Evolutionary conservation across 2,329 filamentous ascomycete species (phyloP).

Genomic region (Sphaerulina populicola): DNA sequence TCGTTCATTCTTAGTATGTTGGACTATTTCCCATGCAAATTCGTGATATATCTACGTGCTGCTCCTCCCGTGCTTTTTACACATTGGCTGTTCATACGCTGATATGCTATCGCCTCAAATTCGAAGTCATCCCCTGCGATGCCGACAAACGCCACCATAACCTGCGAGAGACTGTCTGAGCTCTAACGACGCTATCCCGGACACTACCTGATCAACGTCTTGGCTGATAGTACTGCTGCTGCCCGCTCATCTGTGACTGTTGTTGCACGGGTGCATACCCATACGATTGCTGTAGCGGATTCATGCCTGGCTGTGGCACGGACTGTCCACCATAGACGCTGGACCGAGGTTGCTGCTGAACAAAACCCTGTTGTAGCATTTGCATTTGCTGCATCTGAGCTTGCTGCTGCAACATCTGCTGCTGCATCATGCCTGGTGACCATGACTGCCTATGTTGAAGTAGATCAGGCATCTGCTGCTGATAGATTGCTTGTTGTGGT

Average conservation of each 20-base stretch:
- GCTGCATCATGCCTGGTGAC: conserved; percentile 12
- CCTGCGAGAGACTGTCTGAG: background rate
- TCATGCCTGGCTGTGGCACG: conserved; percentile 14
- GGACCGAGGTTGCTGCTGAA: conserved; percentile 7
- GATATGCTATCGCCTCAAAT: background rate
- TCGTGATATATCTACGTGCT: too few relatives aligned
- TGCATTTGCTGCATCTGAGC: conserved; percentile 11
- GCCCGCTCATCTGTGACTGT: background rate
- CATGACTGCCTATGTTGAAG: conserved; percentile 10
- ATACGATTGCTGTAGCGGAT: conserved; percentile 1
- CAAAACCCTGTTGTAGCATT: conserved; percentile 6
- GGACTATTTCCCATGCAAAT: too few relatives aligned
- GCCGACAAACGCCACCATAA: background rate
- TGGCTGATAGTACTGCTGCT: conserved; percentile 5
- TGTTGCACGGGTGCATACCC: conserved; percentile 6
- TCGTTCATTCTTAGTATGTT: too few relatives aligned
- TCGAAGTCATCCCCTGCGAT: background rate
- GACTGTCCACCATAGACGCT: conserved; percentile 17
- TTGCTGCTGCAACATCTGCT: conserved; percentile 9
- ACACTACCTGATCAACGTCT: background rate
- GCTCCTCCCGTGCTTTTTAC: too few relatives aligned
- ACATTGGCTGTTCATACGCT: background rate
- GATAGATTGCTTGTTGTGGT: conserved; percentile 2
- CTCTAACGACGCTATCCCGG: background rate
- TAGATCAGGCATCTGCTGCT: background rate